Conservation (phyloP, 768 basidiomycete genomes). For the Suillus alpinus region DNA sequence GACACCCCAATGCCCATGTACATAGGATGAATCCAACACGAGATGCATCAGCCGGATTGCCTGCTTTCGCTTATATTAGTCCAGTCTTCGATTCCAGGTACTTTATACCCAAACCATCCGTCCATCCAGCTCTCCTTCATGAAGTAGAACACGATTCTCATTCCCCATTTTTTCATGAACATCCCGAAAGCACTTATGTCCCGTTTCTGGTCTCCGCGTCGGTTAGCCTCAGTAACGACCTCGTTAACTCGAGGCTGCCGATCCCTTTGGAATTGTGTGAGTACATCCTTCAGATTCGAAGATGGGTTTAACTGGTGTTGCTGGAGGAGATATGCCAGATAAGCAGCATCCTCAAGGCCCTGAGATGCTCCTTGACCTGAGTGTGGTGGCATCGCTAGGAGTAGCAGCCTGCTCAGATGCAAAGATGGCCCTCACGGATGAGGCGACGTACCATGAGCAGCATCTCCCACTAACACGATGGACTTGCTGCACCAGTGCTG, state of each 20-base stretch:
- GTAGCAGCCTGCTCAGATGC: neutral
- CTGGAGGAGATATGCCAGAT: conserved; percentile 28
- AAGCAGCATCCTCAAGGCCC: conserved; percentile 27
- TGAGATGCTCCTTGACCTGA: conserved; percentile 32
- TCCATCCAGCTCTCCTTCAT: conserved; percentile 27
- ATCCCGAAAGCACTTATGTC: conserved; percentile 16
- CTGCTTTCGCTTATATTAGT: neutral
- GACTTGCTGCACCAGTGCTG: conserved; percentile 22
- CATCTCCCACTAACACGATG: conserved; percentile 30
- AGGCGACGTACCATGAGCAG: conserved; percentile 26
- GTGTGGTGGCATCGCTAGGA: conserved; percentile 29
- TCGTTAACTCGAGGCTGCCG: conserved; percentile 23
- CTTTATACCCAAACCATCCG: conserved; percentile 28
- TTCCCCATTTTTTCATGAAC: conserved; percentile 24
- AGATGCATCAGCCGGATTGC: neutral
- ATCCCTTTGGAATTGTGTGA: conserved; percentile 23
- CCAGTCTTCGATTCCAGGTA: conserved; percentile 27
- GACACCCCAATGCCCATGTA: neutral
- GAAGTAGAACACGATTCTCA: conserved; percentile 21
- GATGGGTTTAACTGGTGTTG: conserved; percentile 6
- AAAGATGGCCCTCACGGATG: neutral
- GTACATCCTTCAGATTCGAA: conserved; percentile 14
- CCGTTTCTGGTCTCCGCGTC: conserved; percentile 23
- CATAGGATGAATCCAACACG: neutral
- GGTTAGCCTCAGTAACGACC: conserved; percentile 27